A percentile compares a stretch with the other conserved stretches of the same genome.
Evolutionary conservation across 164 flowering plant species (phyloP).

Genomic region (Dillenia suffruticosa): DNA sequence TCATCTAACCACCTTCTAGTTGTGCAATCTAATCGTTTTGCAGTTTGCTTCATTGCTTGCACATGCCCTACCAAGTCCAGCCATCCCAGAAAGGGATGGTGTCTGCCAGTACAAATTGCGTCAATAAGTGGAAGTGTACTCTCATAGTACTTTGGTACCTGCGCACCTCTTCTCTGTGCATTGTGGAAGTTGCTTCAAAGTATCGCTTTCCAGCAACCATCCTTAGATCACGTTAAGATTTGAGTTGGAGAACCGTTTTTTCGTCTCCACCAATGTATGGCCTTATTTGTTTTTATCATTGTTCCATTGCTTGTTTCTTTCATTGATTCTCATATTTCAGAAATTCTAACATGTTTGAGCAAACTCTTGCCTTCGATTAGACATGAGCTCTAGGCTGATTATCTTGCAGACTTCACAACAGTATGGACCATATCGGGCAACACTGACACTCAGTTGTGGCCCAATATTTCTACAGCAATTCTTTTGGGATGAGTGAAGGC

Average conservation of each 20-base stretch:
- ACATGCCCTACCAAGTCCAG: slow-evolving; percentile 31
- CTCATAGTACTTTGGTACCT: slow-evolving; percentile 13
- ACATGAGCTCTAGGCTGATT: slow-evolving; percentile 8
- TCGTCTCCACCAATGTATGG: slow-evolving; percentile 8
- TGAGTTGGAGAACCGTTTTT: slow-evolving; percentile 8
- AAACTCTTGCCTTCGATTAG: slow-evolving; percentile 11
- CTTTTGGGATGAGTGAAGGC: slow-evolving; percentile 7
- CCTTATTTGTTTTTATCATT: neutral
- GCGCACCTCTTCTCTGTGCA: slow-evolving; percentile 11
- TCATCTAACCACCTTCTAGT: slow-evolving; percentile 27
- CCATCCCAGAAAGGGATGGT: slow-evolving; percentile 28
- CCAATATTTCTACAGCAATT: slow-evolving; percentile 10
- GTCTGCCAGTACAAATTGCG: slow-evolving; percentile 22
- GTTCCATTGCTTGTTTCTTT: slow-evolving; percentile 5
- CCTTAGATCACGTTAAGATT: slow-evolving; percentile 12
- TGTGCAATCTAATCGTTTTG: slow-evolving; percentile 18
- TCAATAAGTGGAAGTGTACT: slow-evolving; percentile 10
- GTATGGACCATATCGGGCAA: slow-evolving; percentile 12
- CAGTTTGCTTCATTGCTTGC: slow-evolving; percentile 27
- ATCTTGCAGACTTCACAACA: slow-evolving; percentile 16
- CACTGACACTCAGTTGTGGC: slow-evolving; percentile 13
- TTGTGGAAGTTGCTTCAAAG: neutral
- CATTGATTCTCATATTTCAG: slow-evolving; percentile 5
- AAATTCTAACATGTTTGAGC: slow-evolving; percentile 6
- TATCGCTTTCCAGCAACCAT: slow-evolving; percentile 20